Base-by-base conservation (phyloP, 768 basidiomycete genomes). In the Panellus pusillus region DNA sequence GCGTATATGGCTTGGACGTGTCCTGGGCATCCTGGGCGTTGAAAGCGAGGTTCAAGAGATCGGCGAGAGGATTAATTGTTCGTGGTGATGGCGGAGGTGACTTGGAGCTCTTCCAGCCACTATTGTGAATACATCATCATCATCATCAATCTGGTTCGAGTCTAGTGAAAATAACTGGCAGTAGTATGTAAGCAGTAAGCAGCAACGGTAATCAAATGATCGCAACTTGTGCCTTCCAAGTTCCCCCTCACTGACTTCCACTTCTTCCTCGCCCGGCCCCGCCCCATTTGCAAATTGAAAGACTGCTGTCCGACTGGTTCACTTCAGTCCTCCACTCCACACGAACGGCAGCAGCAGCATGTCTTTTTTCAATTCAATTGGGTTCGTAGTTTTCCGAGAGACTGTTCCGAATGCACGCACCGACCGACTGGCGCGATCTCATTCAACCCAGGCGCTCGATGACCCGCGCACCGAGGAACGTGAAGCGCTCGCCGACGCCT, bases 361-460 rank as follows among this genome's bases (percentile, higher is more conserved):
- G 89, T 91, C 89, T 29, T 91, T 90, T 72, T 90, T 91, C 74
- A 90, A 90, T 65, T 84, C 86, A 27, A 80, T 91, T 47, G 85
- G 89, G 89, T 90, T 57, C 49, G 83, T 49, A 29, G 50, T 35
- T 35, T 14, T 35, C n/a, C n/a, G n/a, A n/a, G n/a, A n/a, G n/a
- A n/a, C n/a, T n/a, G n/a, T n/a, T n/a, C n/a, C 18, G 24, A 19
- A 18, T 20, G 24, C 31, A 50, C 51, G 46, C 42, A 47, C 47
- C 20, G 7, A 54, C 14, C 40, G 9, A 48, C 52, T 58, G 31
- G 50, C 48, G 50, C 18, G 32, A 24, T 24, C 24, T 24, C 24
- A 24, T 35, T 3, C 17, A 6, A 29, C 57, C 3, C 63, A 89
- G 88, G 54, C 83, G 89, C 52, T 85, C 86, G n/a, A 90, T 89